Base-by-base conservation (phyloP, 2,329 filamentous ascomycete species). In the Exophiala mesophila region DNA sequence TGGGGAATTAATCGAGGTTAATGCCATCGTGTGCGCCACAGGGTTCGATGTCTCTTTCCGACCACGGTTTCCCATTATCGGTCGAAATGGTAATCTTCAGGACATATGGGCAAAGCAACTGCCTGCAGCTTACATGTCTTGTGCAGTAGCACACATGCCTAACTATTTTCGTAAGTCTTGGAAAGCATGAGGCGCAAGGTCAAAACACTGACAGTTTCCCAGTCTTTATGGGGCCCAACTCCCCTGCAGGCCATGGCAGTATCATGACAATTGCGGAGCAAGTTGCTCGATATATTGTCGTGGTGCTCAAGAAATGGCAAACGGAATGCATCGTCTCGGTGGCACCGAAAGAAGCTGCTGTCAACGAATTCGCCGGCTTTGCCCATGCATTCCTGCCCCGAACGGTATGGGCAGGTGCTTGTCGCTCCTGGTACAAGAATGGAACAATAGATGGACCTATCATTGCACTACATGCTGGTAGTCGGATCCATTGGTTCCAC, bases 11-110 rank as follows among this genome's bases (percentile, higher is more conserved):
- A 63, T 77, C 3, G 68, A 76, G 10, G 77, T 82, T 0, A 81
- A 84, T 47, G 76, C 77, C 9, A 65, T 85, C 3, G 77, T 86
- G 51, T 85, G 80, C 54, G 77, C 80, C 1, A 86, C 83, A 0
- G 83, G 83, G 1, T 39, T 41, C 17, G 39, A 41, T 18, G 16
- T 15, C n/a, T 34, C 57, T 2, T 62, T 56, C 20, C 53, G 51
- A 3, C 59, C 60, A 1, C 55, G 59, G 2, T 63, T 63, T 35
- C 52, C 58, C 5, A 56, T 65, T 13, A 55, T 54, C n/a, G 61
- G 2, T 50, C 55, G 3, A n/a, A 56, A 58, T 2, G 17, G 23
- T 4, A 37, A 37, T 17, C 35, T 29, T 17, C 21, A 39, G 17
- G 36, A 39, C 18, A 37, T 37, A 10, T 39, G 20, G 36, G 3